phyloP scores from a whole-genome alignment of 768 basidiomycete genomes.

The Termitomyces sp. region DNA sequence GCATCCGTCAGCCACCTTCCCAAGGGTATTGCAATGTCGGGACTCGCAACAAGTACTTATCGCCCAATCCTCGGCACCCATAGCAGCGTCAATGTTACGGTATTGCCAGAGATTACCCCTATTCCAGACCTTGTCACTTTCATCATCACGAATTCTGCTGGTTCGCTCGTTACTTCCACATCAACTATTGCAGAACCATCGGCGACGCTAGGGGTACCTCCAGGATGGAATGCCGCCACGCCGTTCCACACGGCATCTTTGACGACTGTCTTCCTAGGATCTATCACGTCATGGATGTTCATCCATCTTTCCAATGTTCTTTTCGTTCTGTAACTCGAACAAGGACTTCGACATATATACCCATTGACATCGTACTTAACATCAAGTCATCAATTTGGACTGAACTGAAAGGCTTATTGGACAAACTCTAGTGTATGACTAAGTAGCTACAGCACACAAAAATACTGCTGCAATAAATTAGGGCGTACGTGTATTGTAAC shows the following conservation, averaged over 20 bases:
- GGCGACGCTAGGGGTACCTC: slow-evolving; percentile 60
- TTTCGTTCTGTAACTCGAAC: slow-evolving; percentile 4
- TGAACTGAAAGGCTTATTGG: background rate
- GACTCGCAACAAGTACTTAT: slow-evolving; percentile 73
- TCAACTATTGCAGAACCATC: slow-evolving; percentile 42
- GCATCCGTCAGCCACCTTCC: slow-evolving; percentile 53
- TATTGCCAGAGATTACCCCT: slow-evolving; percentile 54
- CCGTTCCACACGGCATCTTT: slow-evolving; percentile 12
- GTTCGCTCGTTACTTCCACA: slow-evolving; percentile 49
- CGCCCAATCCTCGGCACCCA: slow-evolving; percentile 46
- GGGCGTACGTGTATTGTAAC: too few relatives aligned
- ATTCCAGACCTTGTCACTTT: slow-evolving; percentile 51
- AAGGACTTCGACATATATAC: background rate
- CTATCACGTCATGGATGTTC: slow-evolving; percentile 17
- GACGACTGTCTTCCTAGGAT: slow-evolving; percentile 8
- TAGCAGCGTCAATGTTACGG: slow-evolving; percentile 40
- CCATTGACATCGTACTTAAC: background rate
- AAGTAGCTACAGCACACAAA: background rate
- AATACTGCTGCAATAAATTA: background rate
- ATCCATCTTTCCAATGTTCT: slow-evolving; percentile 12
- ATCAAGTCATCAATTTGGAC: background rate
- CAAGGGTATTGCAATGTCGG: slow-evolving; percentile 55
- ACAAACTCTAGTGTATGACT: background rate
- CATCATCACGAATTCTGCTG: slow-evolving; percentile 51
- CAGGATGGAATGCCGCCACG: slow-evolving; percentile 44